phyloP scores from a whole-genome alignment of 805 yeast genomes.

The Wickerhamiella siamensis region DNA sequence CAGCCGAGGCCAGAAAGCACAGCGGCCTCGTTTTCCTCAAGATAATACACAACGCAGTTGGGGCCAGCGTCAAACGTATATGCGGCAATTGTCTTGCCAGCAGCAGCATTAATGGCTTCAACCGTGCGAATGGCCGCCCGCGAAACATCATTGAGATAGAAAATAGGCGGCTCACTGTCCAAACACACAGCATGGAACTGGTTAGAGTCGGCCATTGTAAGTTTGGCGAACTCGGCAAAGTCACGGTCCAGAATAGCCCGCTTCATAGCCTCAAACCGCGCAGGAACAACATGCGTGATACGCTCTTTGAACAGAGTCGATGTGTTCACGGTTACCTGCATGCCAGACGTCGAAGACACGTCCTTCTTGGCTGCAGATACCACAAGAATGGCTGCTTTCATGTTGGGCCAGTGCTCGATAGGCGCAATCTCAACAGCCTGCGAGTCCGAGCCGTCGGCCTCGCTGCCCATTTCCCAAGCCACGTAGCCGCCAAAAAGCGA shows the following conservation, averaged over 20 bases:
- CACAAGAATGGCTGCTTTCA: constrained; percentile 84
- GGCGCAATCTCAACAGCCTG: constrained; percentile 89
- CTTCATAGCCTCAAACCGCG: constrained; percentile 71
- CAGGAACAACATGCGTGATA: constrained; percentile 69
- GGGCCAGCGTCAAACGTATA: constrained; percentile 99
- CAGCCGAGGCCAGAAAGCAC: constrained; percentile 53
- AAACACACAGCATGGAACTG: constrained; percentile 97
- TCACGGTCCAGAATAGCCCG: constrained; percentile 57
- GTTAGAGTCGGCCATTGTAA: constrained; percentile 93
- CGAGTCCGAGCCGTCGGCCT: constrained; percentile 73
- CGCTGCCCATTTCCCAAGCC: constrained; percentile 95
- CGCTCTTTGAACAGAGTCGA: constrained; percentile 77
- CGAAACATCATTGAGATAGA: constrained; percentile 84
- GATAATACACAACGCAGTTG: constrained; percentile 89
- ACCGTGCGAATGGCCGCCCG: constrained; percentile 64
- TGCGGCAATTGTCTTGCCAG: constrained; percentile 64
- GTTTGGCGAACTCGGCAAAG: constrained; percentile 67
- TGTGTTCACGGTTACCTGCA: constrained; percentile 88
- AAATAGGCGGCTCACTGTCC: constrained; percentile 91
- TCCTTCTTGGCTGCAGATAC: constrained; percentile 90
- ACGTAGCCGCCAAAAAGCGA: constrained; percentile 95
- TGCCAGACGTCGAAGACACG: constrained; percentile 86
- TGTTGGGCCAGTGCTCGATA: constrained; percentile 72
- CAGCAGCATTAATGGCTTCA: constrained; percentile 57
- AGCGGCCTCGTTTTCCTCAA: constrained; percentile 53